Conservation (phyloP, 139 green algal genomes). For the Gonium pectorale region DNA sequence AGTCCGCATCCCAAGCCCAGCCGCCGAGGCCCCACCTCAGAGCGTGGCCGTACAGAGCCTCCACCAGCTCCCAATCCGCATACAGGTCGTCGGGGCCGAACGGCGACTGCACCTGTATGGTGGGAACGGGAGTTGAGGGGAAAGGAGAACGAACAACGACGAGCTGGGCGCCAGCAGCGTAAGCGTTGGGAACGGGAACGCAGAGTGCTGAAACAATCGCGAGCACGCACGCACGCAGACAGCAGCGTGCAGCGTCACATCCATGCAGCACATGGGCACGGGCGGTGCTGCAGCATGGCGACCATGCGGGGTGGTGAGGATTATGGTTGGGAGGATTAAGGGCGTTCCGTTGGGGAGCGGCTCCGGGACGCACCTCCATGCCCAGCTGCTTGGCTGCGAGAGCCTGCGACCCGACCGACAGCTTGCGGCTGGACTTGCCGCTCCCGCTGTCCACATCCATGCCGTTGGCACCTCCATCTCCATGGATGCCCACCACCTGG, state of each 20-base stretch:
- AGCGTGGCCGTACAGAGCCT: constrained; percentile 81
- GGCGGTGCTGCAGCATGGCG: too few relatives aligned
- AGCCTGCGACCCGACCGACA: constrained; percentile 44
- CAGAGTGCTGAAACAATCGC: too few relatives aligned
- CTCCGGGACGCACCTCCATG: constrained; percentile 80
- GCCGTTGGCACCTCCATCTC: not conserved
- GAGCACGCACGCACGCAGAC: too few relatives aligned
- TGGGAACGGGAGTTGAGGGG: too few relatives aligned
- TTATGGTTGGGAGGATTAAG: too few relatives aligned
- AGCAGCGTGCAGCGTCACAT: too few relatives aligned
- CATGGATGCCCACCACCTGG: constrained; percentile 23
- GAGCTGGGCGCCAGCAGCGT: too few relatives aligned
- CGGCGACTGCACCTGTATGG: constrained; percentile 69
- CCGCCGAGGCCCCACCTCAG: constrained; percentile 65
- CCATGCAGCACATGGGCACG: too few relatives aligned
- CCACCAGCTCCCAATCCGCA: constrained; percentile 82
- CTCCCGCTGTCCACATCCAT: constrained; percentile 3
- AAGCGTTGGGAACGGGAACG: too few relatives aligned
- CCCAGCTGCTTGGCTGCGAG: constrained; percentile 61
- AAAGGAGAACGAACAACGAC: too few relatives aligned
- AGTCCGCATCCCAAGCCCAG: not conserved
- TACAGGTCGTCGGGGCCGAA: constrained; percentile 74
- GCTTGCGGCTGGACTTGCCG: constrained; percentile 1
- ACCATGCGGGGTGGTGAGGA: too few relatives aligned
- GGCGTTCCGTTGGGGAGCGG: too few relatives aligned